Evolutionary conservation across 164 flowering plant species (phyloP).

Genomic region (Litsea cubeba): DNA sequence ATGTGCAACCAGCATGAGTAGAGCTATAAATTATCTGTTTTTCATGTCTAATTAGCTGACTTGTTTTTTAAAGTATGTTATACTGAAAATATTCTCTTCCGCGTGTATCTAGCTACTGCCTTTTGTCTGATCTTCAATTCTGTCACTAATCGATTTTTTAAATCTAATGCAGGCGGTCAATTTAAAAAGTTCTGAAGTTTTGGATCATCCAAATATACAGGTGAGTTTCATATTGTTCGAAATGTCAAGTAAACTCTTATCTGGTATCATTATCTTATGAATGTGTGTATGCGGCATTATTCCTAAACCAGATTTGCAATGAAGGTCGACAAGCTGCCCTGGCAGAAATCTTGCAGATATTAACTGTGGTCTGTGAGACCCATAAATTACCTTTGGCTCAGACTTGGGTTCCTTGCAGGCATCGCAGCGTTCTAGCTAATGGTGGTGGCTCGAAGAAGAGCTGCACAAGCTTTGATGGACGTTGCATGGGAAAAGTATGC

Average conservation of each 20-base stretch:
- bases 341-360: constrained; percentile 82
- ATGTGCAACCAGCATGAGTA: no score
- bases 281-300: constrained; percentile 9
- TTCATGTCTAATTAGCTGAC: no score
- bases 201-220: constrained; percentile 66
- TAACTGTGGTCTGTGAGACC: constrained; percentile 79
- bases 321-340: constrained; percentile 85
- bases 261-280: neutral
- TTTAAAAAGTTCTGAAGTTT: constrained; percentile 75
- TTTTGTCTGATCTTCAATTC: neutral
- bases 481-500: constrained; percentile 85
- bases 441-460: constrained; percentile 84
- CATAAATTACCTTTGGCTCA: constrained; percentile 86
- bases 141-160: constrained; percentile 10
- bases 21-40: no score
- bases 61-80: no score
- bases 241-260: no score
- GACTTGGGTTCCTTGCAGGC: constrained; percentile 97
- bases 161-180: constrained; percentile 80
- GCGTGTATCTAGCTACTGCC: neutral
- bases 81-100: no score
- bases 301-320: constrained; percentile 68
- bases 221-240: constrained; percentile 27
- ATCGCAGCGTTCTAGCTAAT: constrained; percentile 70
- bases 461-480: constrained; percentile 88